Conservation (phyloP, 169 alveolate genomes). For the Plasmodium yoelii region DNA sequence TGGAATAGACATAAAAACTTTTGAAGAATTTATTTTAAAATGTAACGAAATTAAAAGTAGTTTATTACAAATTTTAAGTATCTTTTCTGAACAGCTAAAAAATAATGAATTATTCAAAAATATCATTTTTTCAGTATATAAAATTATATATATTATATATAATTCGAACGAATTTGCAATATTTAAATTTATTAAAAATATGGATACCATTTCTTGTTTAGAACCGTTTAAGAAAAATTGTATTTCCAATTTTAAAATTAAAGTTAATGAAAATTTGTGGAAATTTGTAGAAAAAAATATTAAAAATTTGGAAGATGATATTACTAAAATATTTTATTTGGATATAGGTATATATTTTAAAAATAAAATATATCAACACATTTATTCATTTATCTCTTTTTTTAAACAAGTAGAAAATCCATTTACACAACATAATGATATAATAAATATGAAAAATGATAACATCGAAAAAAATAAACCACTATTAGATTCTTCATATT, state of each 20-base stretch:
- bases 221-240: conserved; percentile 1
- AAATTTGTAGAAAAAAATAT: conserved; percentile 17
- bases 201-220: not conserved
- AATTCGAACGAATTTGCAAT: conserved; percentile 52
- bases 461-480: not conserved
- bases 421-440: not conserved
- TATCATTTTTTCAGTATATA: conserved; percentile 13
- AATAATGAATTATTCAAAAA: conserved; percentile 16
- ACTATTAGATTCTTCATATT: not conserved
- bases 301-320: conserved; percentile 4
- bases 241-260: conserved; percentile 11
- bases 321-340: conserved; percentile 21
- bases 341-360: conserved; percentile 46
- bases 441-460: too few species aligned
- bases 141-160: conserved; percentile 56
- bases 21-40: conserved; percentile 31
- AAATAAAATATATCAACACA: conserved; percentile 4
- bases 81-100: conserved; percentile 14
- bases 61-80: conserved; percentile 39
- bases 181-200: conserved; percentile 54
- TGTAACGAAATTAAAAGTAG: conserved; percentile 33
- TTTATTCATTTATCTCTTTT: conserved; percentile 4
- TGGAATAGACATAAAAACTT: conserved; percentile 5
- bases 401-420: conserved; percentile 5
- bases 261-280: conserved; percentile 32